Percentiles rank a stretch among this genome's conserved stretches.
Evolutionary conservation across 768 basidiomycete species (phyloP).

Genomic region (Pisolithus marmoratus): DNA sequence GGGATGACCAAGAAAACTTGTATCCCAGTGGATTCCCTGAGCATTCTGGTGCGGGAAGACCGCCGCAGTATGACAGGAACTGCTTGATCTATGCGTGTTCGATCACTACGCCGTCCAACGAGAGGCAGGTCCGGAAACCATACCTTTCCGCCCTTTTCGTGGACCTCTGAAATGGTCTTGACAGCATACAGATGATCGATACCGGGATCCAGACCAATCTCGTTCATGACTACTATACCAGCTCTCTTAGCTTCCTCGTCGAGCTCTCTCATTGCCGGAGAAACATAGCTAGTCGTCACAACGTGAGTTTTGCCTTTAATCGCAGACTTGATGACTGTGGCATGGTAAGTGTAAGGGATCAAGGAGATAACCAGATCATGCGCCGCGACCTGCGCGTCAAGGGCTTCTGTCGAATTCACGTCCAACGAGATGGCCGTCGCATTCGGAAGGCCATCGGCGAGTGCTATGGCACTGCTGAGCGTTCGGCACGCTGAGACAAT

Average conservation of each 20-base stretch:
- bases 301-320: slow-evolving; percentile 83
- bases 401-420: slow-evolving; percentile 59
- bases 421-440: slow-evolving; percentile 78
- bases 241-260: slow-evolving; percentile 78
- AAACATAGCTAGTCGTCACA: slow-evolving; percentile 95
- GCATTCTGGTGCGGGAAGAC: slow-evolving; percentile 87
- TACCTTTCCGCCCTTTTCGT: slow-evolving; percentile 91
- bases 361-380: slow-evolving; percentile 94
- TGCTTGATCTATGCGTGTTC: slow-evolving; percentile 58
- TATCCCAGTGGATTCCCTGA: slow-evolving; percentile 95
- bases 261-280: slow-evolving; percentile 82
- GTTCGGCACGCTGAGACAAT: slow-evolving; percentile 78
- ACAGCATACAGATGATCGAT: slow-evolving; percentile 92
- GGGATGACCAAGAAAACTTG: slow-evolving; percentile 99
- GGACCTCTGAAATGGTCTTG: slow-evolving; percentile 91
- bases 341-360: slow-evolving; percentile 92
- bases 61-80: slow-evolving; percentile 94
- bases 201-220: slow-evolving; percentile 95
- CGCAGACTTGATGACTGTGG: slow-evolving; percentile 81
- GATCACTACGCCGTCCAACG: not conserved
- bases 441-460: slow-evolving; percentile 62
- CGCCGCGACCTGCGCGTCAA: slow-evolving; percentile 78
- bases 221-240: slow-evolving; percentile 93
- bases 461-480: slow-evolving; percentile 63
- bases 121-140: slow-evolving; percentile 4